Evolutionary conservation across 2,329 filamentous ascomycete species (phyloP), one percentile per base, ranked within the genome.

Genomic region (Botrytis squamosa): DNA sequence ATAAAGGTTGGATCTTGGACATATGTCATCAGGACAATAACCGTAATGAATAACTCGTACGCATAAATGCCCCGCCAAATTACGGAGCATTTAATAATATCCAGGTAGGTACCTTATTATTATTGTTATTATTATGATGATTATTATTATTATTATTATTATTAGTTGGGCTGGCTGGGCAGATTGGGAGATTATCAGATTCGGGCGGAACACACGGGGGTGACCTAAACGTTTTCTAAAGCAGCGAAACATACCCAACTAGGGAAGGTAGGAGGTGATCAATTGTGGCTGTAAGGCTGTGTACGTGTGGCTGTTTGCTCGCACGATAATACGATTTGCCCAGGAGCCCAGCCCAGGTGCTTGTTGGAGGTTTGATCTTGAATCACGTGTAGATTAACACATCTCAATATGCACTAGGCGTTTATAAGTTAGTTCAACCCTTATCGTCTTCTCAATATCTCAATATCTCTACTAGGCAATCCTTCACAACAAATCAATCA

Each of bases 41-140:
- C 33, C 69, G 57, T 55, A 72, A 72, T 59, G 63, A 64, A 72
- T 72, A 52, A 72, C 22, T 20, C n/a, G 49, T 68, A 68, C 59
- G 52, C 55, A 63, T 52, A 66, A 72, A 72, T 72, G 70, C 70
- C 70, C 70, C 70, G 70, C 70, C 70, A 72, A 72, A 60, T 68
- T 42, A 40, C 29, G 33, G 40, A 55, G 49, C 33, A 68, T 40
- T 44, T 59, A 55, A 25, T 62, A 40, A 38, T 62, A 62, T 22
- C 16, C 33, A 46, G n/a, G 52, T 57, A 29, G n/a, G 52, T 29
- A 57, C 52, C 14, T 57, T 57, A 57, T n/a, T n/a, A 55, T 20
- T 49, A 49, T 49, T 8, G 9, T 18, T 29, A 29, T 8, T 25
- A 52, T 52, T 12, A n/a, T 55, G n/a, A 29, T 57, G 29, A n/a